Conservation (phyloP, 371 early-diverging fungal species). For the Syncephalastrum racemosum region DNA sequence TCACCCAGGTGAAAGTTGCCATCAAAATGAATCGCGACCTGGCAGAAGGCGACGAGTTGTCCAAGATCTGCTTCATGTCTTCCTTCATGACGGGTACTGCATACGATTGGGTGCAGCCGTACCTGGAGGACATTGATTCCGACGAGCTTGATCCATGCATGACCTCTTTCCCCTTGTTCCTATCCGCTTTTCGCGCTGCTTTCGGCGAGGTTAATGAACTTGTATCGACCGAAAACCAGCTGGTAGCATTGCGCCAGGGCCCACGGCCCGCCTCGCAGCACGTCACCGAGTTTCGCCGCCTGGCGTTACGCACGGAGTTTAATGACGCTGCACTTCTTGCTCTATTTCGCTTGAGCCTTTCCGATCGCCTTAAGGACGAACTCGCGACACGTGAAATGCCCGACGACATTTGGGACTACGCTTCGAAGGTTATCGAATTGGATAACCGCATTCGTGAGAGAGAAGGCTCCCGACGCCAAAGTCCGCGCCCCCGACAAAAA, state of each 20-base stretch:
- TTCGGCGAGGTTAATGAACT: constrained; percentile 7
- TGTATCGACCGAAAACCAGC: neutral
- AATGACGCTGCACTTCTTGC: constrained; percentile 7
- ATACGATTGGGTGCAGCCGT: constrained; percentile 7
- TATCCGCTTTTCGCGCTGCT: neutral
- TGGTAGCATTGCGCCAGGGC: constrained; percentile 1
- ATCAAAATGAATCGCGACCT: neutral
- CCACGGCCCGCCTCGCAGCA: neutral
- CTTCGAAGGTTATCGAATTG: constrained; percentile 10
- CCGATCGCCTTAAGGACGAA: constrained; percentile 5
- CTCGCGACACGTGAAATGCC: constrained; percentile 16
- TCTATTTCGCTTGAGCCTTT: constrained; percentile 8
- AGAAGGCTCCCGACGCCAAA: constrained; percentile 4
- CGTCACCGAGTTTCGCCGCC: constrained; percentile 8
- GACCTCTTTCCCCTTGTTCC: neutral
- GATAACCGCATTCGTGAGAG: constrained; percentile 13
- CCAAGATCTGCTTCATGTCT: constrained; percentile 7
- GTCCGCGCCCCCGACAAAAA: constrained; percentile 7
- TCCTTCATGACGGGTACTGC: constrained; percentile 8
- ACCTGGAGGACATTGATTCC: constrained; percentile 4
- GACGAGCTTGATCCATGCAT: constrained; percentile 5
- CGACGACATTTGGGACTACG: constrained; percentile 3
- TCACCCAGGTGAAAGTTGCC: too few species aligned
- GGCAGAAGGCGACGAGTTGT: neutral
- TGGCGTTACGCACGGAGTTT: constrained; percentile 10